Base-by-base conservation (phyloP, 495 filamentous ascomycete species). In the Xylaria acuta region DNA sequence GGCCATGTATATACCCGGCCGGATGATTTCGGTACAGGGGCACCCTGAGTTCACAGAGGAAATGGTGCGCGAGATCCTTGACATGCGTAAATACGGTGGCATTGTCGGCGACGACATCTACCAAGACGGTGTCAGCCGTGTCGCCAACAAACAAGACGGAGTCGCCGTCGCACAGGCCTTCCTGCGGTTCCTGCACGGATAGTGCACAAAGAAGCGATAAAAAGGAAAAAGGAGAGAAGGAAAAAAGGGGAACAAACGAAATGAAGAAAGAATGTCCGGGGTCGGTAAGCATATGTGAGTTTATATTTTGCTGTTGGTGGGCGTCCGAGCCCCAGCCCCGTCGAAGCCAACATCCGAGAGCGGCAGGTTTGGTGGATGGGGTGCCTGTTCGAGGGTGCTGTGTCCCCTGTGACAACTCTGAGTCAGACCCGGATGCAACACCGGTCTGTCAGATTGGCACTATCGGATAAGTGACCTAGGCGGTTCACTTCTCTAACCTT, bases 41-140 rank as follows among this genome's bases (percentile, higher is more conserved):
- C 95, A 98, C 78, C 95, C 95, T 8, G 95, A 98, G 80, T 97
- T 96, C 77, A 93, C 85, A 3, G 85, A 83, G 63, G 89, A 91
- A 45, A 95, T 97, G 70, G 86, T 94, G 72, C 82, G 79, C 9
- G 92, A 94, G 80, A 78, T 97, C 36, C 81, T 97, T 51, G 82
- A 85, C 36, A 70, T 78, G 54, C 83, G 94, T 40, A 87, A 91
- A 66, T 79, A 82, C 58, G 75, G 76, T 54, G 92, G 91, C 5
- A 84, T 97, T 6, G 92, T 97, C 69, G 78, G 85, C 45, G 88
- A 92, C 51, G 89, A 86, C 8, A 70, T 89, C 41, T 92, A 84
- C 72, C 75, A 88, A 59, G 92, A 93, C 73, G 92, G 86, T n/a
- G 86, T 94, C 80, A 79, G 71, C 2, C 84, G 94, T 72, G 91